Conservation (phyloP, 2,329 filamentous ascomycete genomes). For the Cercospora zeae-maydis region DNA sequence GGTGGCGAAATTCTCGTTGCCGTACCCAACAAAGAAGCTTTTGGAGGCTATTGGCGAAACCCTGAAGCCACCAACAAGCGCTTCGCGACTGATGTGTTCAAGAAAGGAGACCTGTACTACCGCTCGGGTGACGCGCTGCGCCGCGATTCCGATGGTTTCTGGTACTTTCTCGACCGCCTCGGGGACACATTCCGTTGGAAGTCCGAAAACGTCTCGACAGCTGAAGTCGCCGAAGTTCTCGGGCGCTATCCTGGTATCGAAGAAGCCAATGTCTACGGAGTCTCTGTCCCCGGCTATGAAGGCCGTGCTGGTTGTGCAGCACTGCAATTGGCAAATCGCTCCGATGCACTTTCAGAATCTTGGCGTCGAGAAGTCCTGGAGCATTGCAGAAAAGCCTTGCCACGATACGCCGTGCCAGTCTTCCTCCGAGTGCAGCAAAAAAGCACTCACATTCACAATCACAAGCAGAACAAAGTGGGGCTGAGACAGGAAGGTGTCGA, state of each 20-base stretch:
- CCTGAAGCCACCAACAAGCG: slow-evolving; percentile 60
- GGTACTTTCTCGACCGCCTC: slow-evolving; percentile 47
- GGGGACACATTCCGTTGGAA: slow-evolving; percentile 51
- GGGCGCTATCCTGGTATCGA: slow-evolving; percentile 41
- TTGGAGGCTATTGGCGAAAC: slow-evolving; percentile 68
- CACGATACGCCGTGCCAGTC: slow-evolving; percentile 70
- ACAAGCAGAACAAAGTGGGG: slow-evolving; percentile 75
- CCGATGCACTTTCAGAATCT: slow-evolving; percentile 49
- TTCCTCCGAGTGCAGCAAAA: slow-evolving; percentile 63
- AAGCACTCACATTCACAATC: slow-evolving; percentile 62
- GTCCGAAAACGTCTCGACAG: slow-evolving; percentile 47
- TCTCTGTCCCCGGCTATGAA: slow-evolving; percentile 45
- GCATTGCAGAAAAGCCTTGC: slow-evolving; percentile 58
- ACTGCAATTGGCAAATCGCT: slow-evolving; percentile 48
- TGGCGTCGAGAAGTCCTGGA: slow-evolving; percentile 55
- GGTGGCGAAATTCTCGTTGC: slow-evolving; percentile 71
- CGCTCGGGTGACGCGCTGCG: slow-evolving; percentile 46
- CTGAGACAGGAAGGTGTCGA: slow-evolving; percentile 67
- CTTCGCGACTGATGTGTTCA: slow-evolving; percentile 46
- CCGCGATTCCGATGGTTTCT: slow-evolving; percentile 40
- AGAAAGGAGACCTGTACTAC: slow-evolving; percentile 46
- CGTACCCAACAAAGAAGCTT: slow-evolving; percentile 55
- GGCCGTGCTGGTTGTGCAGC: slow-evolving; percentile 56
- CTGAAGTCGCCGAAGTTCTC: slow-evolving; percentile 44
- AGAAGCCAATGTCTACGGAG: slow-evolving; percentile 49